phyloP scores from a whole-genome alignment of 2,329 filamentous ascomycete genomes.

The Sclerotinia glacialis region DNA sequence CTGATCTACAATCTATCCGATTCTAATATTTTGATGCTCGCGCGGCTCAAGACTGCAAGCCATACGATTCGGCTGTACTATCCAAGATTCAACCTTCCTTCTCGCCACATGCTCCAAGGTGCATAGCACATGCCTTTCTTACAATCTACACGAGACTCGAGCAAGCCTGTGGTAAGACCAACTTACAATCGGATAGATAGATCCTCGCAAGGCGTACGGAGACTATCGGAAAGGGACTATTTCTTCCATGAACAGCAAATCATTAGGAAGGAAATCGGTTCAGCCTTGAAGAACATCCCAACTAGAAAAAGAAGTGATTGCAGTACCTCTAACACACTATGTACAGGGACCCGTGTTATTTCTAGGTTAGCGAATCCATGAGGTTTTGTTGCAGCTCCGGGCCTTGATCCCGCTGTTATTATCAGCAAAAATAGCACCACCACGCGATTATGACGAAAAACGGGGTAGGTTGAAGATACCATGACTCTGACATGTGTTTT shows the following conservation, averaged over 20 bases:
- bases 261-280: not conserved
- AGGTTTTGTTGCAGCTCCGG: not conserved
- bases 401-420: not conserved
- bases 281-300: not conserved
- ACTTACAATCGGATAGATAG: not conserved
- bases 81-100: not conserved
- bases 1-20: not conserved
- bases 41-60: not conserved
- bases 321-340: not conserved
- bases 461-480: not conserved
- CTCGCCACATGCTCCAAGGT: not conserved
- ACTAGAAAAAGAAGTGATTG: not conserved
- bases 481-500: not conserved
- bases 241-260: not conserved
- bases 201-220: not conserved
- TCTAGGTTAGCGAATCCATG: not conserved
- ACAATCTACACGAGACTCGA: slow-evolving; percentile 2
- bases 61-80: not conserved
- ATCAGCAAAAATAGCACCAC: not conserved
- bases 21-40: not conserved
- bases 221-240: not conserved
- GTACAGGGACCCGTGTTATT: not conserved
- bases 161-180: not conserved
- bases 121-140: not conserved
- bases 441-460: not conserved